phyloP scores from a whole-genome alignment of 108 stramenopile species.

The Cyclotella atomus region DNA sequence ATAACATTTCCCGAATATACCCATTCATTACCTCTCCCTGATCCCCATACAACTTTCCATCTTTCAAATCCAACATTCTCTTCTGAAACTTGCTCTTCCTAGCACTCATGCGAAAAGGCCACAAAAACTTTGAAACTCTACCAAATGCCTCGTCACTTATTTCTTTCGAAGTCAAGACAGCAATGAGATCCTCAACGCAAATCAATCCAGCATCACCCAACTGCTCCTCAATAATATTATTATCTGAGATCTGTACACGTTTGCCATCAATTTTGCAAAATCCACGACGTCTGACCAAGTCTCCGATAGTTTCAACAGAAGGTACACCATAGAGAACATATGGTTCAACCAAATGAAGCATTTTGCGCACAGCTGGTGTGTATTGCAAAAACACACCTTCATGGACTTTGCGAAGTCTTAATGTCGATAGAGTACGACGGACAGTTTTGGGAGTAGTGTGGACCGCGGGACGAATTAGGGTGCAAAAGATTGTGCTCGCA shows the following conservation, averaged over 20 bases:
- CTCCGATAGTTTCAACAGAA: slow-evolving; percentile 67
- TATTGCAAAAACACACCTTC: slow-evolving; percentile 85
- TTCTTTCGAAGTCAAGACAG: slow-evolving; percentile 59
- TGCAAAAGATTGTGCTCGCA: slow-evolving; percentile 67
- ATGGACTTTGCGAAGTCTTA: slow-evolving; percentile 66
- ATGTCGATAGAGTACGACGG: slow-evolving; percentile 51
- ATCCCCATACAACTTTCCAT: slow-evolving; percentile 88
- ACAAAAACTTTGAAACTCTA: slow-evolving; percentile 63
- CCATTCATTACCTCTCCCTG: slow-evolving; percentile 86
- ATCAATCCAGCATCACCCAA: slow-evolving; percentile 78
- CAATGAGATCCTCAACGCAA: slow-evolving; percentile 90
- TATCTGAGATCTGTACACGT: slow-evolving; percentile 81
- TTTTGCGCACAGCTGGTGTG: slow-evolving; percentile 53
- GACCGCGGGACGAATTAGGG: slow-evolving; percentile 73
- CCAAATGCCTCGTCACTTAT: slow-evolving; percentile 47
- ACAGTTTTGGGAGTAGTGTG: slow-evolving; percentile 55
- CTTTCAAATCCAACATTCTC: slow-evolving; percentile 67
- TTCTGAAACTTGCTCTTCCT: slow-evolving; percentile 81
- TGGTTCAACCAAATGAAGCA: slow-evolving; percentile 84
- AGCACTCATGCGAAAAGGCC: slow-evolving; percentile 78
- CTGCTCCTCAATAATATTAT: slow-evolving; percentile 78
- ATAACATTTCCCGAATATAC: slow-evolving; percentile 83
- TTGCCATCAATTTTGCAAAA: slow-evolving; percentile 69
- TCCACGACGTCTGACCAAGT: slow-evolving; percentile 79
- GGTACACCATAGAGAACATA: slow-evolving; percentile 84